phyloP scores from a whole-genome alignment of 805 yeast genomes.

The Wickerhamiella dianesei region DNA sequence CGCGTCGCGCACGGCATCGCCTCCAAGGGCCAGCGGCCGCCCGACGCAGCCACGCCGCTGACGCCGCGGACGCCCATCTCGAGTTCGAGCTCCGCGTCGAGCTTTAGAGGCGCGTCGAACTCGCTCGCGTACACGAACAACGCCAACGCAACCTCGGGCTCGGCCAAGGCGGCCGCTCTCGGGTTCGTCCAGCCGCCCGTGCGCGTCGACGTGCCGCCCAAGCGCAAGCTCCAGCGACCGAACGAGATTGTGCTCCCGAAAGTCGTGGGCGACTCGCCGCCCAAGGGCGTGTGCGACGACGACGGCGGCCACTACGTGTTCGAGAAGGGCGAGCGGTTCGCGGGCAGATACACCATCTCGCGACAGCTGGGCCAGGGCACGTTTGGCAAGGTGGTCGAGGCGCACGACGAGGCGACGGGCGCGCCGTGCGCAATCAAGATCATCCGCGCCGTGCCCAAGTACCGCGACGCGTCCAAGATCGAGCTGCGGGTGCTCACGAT shows the following conservation, averaged over 20 bases:
- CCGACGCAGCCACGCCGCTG: conserved; percentile 1
- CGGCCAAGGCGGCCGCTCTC: background rate
- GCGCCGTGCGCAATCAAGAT: conserved; percentile 78
- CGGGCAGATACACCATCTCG: conserved; percentile 59
- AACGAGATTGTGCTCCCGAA: conserved; percentile 16
- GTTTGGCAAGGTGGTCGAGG: conserved; percentile 78
- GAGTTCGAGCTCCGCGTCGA: background rate
- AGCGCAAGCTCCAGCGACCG: conserved; percentile 14
- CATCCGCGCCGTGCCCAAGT: conserved; percentile 82
- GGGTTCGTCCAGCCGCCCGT: background rate
- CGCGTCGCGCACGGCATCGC: conserved; percentile 3
- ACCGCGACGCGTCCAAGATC: conserved; percentile 88
- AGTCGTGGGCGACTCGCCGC: conserved; percentile 14
- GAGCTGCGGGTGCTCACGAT: conserved; percentile 75
- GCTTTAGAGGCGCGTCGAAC: background rate
- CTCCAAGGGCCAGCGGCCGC: background rate
- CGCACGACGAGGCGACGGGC: conserved; percentile 50
- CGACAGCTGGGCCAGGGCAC: conserved; percentile 81
- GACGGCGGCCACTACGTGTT: conserved; percentile 26
- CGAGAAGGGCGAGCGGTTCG: conserved; percentile 25
- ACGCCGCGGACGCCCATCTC: conserved; percentile 11
- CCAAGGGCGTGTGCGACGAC: conserved; percentile 15
- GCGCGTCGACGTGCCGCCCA: background rate
- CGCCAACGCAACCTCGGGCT: background rate
- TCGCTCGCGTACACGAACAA: background rate